phyloP scores from a whole-genome alignment of 495 filamentous ascomycete genomes.

The Penicillium mononematosum region DNA sequence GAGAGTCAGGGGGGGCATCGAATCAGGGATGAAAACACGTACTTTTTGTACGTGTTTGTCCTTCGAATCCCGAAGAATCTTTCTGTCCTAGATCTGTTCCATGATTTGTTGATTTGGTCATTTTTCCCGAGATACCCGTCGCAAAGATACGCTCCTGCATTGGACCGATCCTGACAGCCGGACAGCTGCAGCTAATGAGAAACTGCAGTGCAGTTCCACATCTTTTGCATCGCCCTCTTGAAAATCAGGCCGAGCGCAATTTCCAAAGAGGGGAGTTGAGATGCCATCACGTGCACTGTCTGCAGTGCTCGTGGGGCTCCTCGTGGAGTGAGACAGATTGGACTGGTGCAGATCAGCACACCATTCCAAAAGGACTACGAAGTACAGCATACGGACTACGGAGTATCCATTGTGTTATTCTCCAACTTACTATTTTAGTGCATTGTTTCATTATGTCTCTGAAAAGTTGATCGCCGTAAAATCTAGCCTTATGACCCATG shows the following conservation, averaged over 20 bases:
- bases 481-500: conserved; percentile 22
- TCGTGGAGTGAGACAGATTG: conserved; percentile 12
- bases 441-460: conserved; percentile 14
- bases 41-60: neutral
- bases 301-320: conserved; percentile 4
- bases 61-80: neutral
- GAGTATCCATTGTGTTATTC: neutral
- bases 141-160: neutral
- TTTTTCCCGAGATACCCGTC: neutral
- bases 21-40: neutral
- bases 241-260: conserved; percentile 19
- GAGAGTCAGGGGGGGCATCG: neutral
- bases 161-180: neutral
- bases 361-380: neutral
- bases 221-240: conserved; percentile 8
- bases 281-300: neutral
- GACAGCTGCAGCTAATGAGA: conserved; percentile 5
- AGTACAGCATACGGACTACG: neutral
- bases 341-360: neutral
- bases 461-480: conserved; percentile 15
- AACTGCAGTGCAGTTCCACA: conserved; percentile 12
- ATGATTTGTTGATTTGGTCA: neutral
- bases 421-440: neutral
- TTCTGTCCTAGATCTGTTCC: neutral
- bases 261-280: conserved; percentile 4